Conservation (phyloP, 1,284 basidiomycete genomes). For the Athelia sp. region DNA sequence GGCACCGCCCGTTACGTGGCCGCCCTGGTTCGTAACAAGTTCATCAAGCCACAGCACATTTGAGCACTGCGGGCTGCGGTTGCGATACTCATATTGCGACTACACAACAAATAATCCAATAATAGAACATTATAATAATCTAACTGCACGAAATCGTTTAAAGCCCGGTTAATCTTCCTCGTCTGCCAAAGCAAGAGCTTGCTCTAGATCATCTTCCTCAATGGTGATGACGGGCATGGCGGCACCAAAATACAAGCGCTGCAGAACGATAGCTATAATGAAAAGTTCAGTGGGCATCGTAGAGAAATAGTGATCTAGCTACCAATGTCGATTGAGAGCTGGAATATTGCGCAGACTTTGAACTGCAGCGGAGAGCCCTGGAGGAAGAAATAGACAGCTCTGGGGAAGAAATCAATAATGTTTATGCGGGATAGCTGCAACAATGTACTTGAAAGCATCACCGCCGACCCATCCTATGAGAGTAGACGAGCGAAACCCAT, state of each 20-base stretch:
- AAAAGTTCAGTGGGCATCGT: conserved; percentile 9
- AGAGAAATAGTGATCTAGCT: conserved; percentile 21
- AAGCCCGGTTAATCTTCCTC: neutral
- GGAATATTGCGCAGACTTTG: conserved; percentile 76
- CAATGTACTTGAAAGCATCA: conserved; percentile 75
- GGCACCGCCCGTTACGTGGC: too few species aligned
- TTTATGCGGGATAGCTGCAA: conserved; percentile 2
- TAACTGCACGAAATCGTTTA: neutral
- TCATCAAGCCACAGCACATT: too few species aligned
- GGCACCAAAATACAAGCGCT: conserved; percentile 68
- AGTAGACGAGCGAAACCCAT: conserved; percentile 81
- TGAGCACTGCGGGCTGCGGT: too few species aligned
- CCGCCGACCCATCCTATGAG: conserved; percentile 79
- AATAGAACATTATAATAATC: neutral
- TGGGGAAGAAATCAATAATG: conserved; percentile 21
- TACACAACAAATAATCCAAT: neutral
- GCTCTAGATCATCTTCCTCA: conserved; percentile 68
- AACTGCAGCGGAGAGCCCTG: conserved; percentile 71
- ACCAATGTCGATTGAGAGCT: conserved; percentile 74
- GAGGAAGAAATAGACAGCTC: conserved; percentile 76
- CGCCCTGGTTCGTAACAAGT: too few species aligned
- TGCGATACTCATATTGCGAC: neutral
- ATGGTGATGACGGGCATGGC: conserved; percentile 47
- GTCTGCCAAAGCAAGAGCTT: conserved; percentile 60
- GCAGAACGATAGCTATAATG: conserved; percentile 58